Evolutionary conservation across 1,139 yeast genomes (phyloP), one percentile per base, ranked within the genome.

Genomic region (Diutina catenulata): DNA sequence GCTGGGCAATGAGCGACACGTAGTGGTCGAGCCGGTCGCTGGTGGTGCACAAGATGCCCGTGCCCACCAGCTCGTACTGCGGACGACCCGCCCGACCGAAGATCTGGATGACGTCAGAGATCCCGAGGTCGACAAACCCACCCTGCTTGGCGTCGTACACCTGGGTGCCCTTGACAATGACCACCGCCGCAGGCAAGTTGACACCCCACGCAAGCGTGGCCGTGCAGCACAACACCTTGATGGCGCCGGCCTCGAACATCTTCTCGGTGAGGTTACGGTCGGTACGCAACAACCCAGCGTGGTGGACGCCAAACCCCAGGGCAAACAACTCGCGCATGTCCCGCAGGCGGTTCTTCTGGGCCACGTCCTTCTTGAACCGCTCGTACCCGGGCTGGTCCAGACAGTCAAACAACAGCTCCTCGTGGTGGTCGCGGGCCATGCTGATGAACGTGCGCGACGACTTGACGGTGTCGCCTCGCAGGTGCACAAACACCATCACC

Each of bases 161-260:
- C 52, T 87, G 95, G 0, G 99, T 93, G 1, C 99, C 98, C 52
- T 91, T 88, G 39, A 93, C 78, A 45, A 93, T 84, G 20, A 93
- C 99, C 33, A 88, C 95, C 3, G 96, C 97, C 6, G 98, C 98
- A 2, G 99, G 98, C 43, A 93, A 65, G 53, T 93, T 93, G 13
- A 93, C 97, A 71, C 99, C 99, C 99, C 99, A 93, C 0, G 99
- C 99, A 42, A 93, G 71, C 0, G 99, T 93, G 0, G 98, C 95
- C 1, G 99, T 93, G 68, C 96, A 87, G 49, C 95, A 83, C 14
- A 93, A 64, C 0, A 93, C 97, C 46, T 81, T 84, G 43, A 91
- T 79, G 1, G 91, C 82, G 27, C 98, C 98, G 25, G 68, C 66
- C 39, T 78, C 69, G 54, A 93, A 93, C 79, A 91, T 74, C 51